Evolutionary conservation across 805 yeast genomes (phyloP), one percentile per base, ranked within the genome.

Genomic region (Lachancea dasiensis): DNA sequence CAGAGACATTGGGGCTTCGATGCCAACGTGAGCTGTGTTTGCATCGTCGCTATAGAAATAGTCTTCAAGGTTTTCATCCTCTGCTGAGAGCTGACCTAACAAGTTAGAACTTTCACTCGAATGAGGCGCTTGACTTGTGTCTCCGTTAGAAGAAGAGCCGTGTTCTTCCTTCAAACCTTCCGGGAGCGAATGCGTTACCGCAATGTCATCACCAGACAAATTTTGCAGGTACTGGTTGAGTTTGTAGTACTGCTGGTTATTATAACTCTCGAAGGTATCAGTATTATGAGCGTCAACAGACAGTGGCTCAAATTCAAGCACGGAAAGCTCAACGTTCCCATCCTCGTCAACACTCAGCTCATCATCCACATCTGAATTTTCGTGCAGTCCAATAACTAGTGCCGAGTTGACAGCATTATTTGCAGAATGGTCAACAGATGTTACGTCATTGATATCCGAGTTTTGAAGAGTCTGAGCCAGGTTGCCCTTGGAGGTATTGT

Each of bases 271-370:
- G 6, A 51, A 44, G 6, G 50, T 48, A 19, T 43, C 48, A 13
- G 38, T 18, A 14, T 43, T 39, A 18, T 38, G 25, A 13, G 34
- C 36, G 22, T 44, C 45, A 9, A 30, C 15, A 14, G 36, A 34
- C 11, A 18, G 20, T 13, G 26, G 38, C 13, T 36, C 37, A 5
- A 37, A 28, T 13, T 40, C 44, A 8, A 36, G 19, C 11, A 34
- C 42, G 13, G 40, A 39, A 10, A 41, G 20, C 29, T 28, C 44
- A 20, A 27, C 31, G 31, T 52, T 48, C 14, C 53, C 56, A 3
- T 50, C 51, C 5, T 48, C 51, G 37, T 52, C 52, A 2, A 52
- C 38, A 15, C 42, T 43, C 14, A 47, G 31, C 24, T 50, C 48
- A 11, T n/a, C n/a, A n/a, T 43, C 45, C 7, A 34, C 14, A 8